Conservation (phyloP, 768 basidiomycete species). For the Rhizopogon vinicolor region DNA sequence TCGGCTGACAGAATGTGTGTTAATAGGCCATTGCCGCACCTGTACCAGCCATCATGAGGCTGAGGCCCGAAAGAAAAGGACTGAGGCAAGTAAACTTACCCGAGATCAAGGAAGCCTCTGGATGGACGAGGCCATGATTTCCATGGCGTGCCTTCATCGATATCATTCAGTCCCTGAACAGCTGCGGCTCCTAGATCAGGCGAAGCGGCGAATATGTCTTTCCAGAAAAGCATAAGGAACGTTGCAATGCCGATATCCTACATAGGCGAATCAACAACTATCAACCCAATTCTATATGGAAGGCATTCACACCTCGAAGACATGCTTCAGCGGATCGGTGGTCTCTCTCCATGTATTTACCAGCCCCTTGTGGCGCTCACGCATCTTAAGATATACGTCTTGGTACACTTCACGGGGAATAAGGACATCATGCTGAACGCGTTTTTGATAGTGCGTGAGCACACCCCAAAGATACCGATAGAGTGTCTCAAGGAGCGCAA, state of each 20-base stretch:
- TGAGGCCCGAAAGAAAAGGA: not conserved
- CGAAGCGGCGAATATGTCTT: constrained; percentile 47
- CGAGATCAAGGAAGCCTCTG: constrained; percentile 86
- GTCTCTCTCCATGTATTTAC: constrained; percentile 73
- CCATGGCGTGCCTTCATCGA: constrained; percentile 44
- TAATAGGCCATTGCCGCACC: constrained; percentile 90
- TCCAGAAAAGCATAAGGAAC: constrained; percentile 91
- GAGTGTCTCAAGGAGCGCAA: constrained; percentile 76
- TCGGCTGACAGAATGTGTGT: constrained; percentile 82
- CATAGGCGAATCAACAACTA: not conserved
- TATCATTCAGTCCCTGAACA: not conserved
- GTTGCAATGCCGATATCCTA: constrained; percentile 95
- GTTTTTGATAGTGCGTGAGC: constrained; percentile 78
- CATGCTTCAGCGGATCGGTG: constrained; percentile 87
- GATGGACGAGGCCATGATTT: constrained; percentile 72
- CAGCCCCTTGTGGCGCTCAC: constrained; percentile 77
- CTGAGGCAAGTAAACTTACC: constrained; percentile 38
- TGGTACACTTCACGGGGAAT: constrained; percentile 78
- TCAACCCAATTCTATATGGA: not conserved
- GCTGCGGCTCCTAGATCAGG: constrained; percentile 6
- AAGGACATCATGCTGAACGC: constrained; percentile 78
- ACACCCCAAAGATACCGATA: constrained; percentile 90
- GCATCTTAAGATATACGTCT: constrained; percentile 84
- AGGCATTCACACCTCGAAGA: constrained; percentile 65
- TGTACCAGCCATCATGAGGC: constrained; percentile 19